Evolutionary conservation across 2,329 filamentous ascomycete genomes (phyloP).

Genomic region (Proliferodiscus dingleyae): DNA sequence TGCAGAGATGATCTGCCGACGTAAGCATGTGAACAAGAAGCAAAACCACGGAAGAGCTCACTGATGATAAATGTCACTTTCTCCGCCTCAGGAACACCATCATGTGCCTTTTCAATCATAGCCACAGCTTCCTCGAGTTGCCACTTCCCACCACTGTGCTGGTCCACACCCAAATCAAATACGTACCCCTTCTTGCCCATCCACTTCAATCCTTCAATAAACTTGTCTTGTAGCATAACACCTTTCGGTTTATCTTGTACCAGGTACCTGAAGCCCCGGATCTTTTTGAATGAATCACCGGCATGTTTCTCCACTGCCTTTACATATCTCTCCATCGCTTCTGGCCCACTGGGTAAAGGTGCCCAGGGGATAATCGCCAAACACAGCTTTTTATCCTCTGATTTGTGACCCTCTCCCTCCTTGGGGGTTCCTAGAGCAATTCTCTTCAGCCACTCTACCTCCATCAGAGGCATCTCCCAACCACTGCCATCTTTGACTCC

Average conservation of each 20-base stretch:
- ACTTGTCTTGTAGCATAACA: slow-evolving; percentile 57
- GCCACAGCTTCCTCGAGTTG: slow-evolving; percentile 67
- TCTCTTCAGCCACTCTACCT: slow-evolving; percentile 64
- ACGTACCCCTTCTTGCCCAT: slow-evolving; percentile 58
- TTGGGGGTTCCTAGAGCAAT: slow-evolving; percentile 57
- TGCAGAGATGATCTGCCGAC: slow-evolving; percentile 75
- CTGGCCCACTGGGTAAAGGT: slow-evolving; percentile 64
- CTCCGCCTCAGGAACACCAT: slow-evolving; percentile 52
- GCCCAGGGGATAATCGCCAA: slow-evolving; percentile 78
- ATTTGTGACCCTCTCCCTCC: slow-evolving; percentile 53
- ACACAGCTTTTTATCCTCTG: slow-evolving; percentile 50
- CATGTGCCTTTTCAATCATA: slow-evolving; percentile 64
- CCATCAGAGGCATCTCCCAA: slow-evolving; percentile 65
- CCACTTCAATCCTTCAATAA: slow-evolving; percentile 62
- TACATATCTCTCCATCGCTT: slow-evolving; percentile 61
- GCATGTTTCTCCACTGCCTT: slow-evolving; percentile 53
- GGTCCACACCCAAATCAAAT: slow-evolving; percentile 84
- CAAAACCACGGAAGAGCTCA: slow-evolving; percentile 16
- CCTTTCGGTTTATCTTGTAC: slow-evolving; percentile 70
- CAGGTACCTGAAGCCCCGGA: slow-evolving; percentile 79
- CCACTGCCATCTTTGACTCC: slow-evolving; percentile 45
- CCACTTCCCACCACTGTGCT: slow-evolving; percentile 67
- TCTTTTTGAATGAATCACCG: slow-evolving; percentile 56
- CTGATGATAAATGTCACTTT: slow-evolving; percentile 39
- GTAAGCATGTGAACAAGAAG: background rate